Conservation (phyloP, 1,284 basidiomycete species). For the Rhizoctonia solani region DNA sequence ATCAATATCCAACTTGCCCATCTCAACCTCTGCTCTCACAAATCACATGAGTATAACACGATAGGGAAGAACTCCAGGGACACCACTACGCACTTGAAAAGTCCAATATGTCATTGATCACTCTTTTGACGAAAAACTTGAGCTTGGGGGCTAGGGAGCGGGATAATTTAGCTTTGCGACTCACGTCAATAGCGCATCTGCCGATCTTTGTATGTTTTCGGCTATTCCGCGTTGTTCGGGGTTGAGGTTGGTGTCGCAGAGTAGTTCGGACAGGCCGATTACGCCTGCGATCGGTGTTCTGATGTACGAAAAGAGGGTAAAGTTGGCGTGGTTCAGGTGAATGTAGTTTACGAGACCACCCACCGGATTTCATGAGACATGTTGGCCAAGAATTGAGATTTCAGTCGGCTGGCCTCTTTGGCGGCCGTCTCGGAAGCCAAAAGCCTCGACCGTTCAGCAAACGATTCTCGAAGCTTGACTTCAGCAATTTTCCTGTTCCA, state of each 20-base stretch:
- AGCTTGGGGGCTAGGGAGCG: background rate
- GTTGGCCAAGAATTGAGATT: conserved; percentile 32
- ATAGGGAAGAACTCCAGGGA: too few relatives aligned
- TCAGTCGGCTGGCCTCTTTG: conserved; percentile 33
- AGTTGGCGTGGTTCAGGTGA: too few relatives aligned
- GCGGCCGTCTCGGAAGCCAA: conserved; percentile 33
- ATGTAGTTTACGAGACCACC: too few relatives aligned
- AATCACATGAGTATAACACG: too few relatives aligned
- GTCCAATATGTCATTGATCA: conserved; percentile 27
- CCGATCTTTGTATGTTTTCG: conserved; percentile 30
- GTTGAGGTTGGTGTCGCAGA: conserved; percentile 22
- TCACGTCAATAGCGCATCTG: conserved; percentile 26
- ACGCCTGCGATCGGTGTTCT: conserved; percentile 33
- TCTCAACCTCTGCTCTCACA: conserved; percentile 35
- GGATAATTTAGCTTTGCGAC: too few relatives aligned
- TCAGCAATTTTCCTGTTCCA: conserved; percentile 23
- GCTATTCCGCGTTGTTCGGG: conserved; percentile 26
- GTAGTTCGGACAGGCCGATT: conserved; percentile 27
- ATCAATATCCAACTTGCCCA: conserved; percentile 33
- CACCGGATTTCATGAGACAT: conserved; percentile 34
- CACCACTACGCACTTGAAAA: conserved; percentile 21
- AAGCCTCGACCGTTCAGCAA: conserved; percentile 21
- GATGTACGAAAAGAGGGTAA: too few relatives aligned
- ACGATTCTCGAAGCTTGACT: conserved; percentile 21
- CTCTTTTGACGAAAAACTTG: background rate